Conservation (phyloP, 2,329 filamentous ascomycete species). For the Talaromyces sp. region DNA sequence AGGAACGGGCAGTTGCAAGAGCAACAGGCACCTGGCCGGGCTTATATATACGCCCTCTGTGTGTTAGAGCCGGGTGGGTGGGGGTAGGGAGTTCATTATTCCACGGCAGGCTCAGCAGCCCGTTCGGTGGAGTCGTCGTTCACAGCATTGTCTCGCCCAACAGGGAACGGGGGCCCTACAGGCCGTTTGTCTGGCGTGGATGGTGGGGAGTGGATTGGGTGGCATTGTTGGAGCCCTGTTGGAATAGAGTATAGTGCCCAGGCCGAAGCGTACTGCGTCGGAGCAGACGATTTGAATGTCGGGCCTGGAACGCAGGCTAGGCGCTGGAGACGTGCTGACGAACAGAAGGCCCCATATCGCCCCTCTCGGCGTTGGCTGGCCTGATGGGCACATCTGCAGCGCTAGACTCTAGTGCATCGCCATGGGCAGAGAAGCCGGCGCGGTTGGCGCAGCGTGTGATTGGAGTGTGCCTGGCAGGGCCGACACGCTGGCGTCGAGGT, state of each 20-base stretch:
- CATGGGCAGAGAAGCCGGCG: not conserved
- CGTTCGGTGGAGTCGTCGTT: not conserved
- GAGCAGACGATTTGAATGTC: not conserved
- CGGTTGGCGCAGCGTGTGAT: not conserved
- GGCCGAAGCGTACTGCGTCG: not conserved
- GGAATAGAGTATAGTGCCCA: not conserved
- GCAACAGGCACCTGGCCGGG: not conserved
- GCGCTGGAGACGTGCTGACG: not conserved
- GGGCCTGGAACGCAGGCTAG: not conserved
- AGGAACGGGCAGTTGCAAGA: not conserved
- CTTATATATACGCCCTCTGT: not conserved
- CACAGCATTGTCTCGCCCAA: not conserved
- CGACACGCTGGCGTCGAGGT: slow-evolving; percentile 4
- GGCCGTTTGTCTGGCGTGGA: not conserved
- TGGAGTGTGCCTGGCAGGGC: slow-evolving; percentile 7
- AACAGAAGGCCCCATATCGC: not conserved
- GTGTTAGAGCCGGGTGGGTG: not conserved
- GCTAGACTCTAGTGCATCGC: not conserved
- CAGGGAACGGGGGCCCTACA: not conserved
- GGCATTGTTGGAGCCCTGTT: not conserved
- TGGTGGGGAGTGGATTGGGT: not conserved
- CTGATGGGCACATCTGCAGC: not conserved
- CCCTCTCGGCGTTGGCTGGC: not conserved
- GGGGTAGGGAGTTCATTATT: not conserved
- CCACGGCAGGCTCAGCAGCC: not conserved